These are phyloP conservation scores for Rhynchosporium agropyri DNA, from an alignment of 2,329 filamentous ascomycete species.

Conservation along the genomic window DNA sequence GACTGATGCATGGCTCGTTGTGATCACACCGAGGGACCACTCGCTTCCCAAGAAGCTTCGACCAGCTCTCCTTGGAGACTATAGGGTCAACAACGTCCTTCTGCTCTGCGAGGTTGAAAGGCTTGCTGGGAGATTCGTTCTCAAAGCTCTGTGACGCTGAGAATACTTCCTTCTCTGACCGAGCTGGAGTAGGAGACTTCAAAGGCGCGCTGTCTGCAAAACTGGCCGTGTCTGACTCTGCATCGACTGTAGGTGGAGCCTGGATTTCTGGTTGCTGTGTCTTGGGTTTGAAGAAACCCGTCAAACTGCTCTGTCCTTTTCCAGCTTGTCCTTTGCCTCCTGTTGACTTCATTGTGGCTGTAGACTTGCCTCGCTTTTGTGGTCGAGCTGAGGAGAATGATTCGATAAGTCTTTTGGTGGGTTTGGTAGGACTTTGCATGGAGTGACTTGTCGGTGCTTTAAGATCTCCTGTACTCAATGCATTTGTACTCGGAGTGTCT, in stretches of 20 bases:
- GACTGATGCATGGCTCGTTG: slow-evolving; percentile 79
- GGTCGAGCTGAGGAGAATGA: slow-evolving; percentile 29
- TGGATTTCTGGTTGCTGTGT: slow-evolving; percentile 29
- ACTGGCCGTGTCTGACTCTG: slow-evolving; percentile 12
- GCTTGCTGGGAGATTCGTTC: slow-evolving; percentile 13
- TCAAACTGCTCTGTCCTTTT: slow-evolving; percentile 52
- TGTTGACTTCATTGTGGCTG: slow-evolving; percentile 27
- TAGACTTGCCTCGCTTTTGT: slow-evolving; percentile 56
- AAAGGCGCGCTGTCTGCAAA: slow-evolving; percentile 10
- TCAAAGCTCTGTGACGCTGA: slow-evolving; percentile 2
- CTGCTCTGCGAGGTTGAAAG: slow-evolving; percentile 29
- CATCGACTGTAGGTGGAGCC: slow-evolving; percentile 2
- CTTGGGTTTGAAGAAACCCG: slow-evolving; percentile 78
- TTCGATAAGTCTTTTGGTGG: slow-evolving; percentile 29
- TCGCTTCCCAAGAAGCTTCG: slow-evolving; percentile 76
- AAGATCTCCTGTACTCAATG: slow-evolving; percentile 19
- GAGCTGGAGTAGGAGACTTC: slow-evolving; percentile 17
- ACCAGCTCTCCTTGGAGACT: slow-evolving; percentile 80
- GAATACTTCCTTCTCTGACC: slow-evolving; percentile 1
- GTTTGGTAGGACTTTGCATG: slow-evolving; percentile 30
- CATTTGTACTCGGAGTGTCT: background rate
- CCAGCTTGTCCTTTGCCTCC: slow-evolving; percentile 52
- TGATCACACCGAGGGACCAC: slow-evolving; percentile 82
- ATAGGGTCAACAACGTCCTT: slow-evolving; percentile 65
- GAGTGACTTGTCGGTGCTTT: slow-evolving; percentile 19